Percentiles rank a stretch among this genome's conserved stretches.
Conservation (phyloP, 2,329 filamentous ascomycete genomes). For the Dactylellina haptotyla region DNA sequence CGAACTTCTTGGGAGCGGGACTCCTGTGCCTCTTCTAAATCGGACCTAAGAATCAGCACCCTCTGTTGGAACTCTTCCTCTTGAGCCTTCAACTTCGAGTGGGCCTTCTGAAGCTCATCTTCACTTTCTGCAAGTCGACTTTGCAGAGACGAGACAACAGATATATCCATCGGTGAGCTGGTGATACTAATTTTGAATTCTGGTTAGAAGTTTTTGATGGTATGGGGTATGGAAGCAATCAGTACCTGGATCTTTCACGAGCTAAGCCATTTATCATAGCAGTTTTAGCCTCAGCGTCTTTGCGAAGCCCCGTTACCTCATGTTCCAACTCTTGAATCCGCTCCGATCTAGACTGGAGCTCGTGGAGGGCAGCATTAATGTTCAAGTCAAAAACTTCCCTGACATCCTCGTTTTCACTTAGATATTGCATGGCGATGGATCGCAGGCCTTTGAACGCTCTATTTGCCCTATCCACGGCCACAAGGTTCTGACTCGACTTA, state of each 20-base stretch:
- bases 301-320: slow-evolving; percentile 82
- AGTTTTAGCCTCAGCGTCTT: slow-evolving; percentile 97
- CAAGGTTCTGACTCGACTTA: slow-evolving; percentile 89
- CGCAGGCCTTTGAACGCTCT: slow-evolving; percentile 88
- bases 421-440: slow-evolving; percentile 86
- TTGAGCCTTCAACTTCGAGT: slow-evolving; percentile 75
- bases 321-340: slow-evolving; percentile 89
- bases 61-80: slow-evolving; percentile 80
- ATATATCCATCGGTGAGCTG: slow-evolving; percentile 84
- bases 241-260: slow-evolving; percentile 81
- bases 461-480: slow-evolving; percentile 88
- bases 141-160: slow-evolving; percentile 84
- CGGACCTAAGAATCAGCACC: slow-evolving; percentile 70
- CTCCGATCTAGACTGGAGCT: slow-evolving; percentile 85
- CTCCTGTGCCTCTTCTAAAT: slow-evolving; percentile 38
- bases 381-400: slow-evolving; percentile 95
- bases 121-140: slow-evolving; percentile 90
- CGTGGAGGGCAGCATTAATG: slow-evolving; percentile 89
- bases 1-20: slow-evolving; percentile 8
- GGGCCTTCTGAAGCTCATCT: slow-evolving; percentile 77
- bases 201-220: background rate
- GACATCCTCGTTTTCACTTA: slow-evolving; percentile 81
- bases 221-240: background rate
- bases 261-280: slow-evolving; percentile 94
- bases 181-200: slow-evolving; percentile 54